Conservation (phyloP, 129 eudicot species). For the Arctium minus region DNA sequence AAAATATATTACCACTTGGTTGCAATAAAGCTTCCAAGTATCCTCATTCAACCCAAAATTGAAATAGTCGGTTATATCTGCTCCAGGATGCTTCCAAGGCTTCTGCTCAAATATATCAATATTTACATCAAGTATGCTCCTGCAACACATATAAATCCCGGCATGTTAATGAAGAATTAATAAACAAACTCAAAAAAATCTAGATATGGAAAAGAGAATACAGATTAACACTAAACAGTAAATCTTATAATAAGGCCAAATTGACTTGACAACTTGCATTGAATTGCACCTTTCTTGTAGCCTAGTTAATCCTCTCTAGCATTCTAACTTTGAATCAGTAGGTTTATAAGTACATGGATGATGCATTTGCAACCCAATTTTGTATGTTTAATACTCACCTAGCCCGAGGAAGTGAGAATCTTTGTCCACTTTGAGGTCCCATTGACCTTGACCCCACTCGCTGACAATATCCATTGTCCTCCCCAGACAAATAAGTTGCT, state of each 20-base stretch:
- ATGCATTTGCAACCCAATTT: background rate
- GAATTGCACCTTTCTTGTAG: background rate
- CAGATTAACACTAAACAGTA: background rate
- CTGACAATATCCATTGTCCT: constrained; percentile 33
- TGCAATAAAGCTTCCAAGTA: constrained; percentile 68
- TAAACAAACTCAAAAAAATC: background rate
- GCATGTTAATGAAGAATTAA: constrained; percentile 1
- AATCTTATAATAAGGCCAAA: background rate
- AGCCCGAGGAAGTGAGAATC: constrained; percentile 59
- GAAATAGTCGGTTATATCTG: constrained; percentile 67
- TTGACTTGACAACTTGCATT: background rate
- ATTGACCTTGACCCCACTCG: constrained; percentile 22
- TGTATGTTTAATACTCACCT: constrained; percentile 35
- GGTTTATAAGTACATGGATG: background rate
- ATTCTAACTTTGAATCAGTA: background rate
- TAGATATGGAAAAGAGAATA: background rate
- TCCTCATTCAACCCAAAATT: constrained; percentile 75
- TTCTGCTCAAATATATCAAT: constrained; percentile 53
- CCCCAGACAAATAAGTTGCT: constrained; percentile 31
- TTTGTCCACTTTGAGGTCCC: constrained; percentile 29
- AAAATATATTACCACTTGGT: constrained; percentile 47
- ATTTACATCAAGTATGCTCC: constrained; percentile 72
- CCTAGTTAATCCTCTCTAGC: background rate
- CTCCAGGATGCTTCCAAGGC: constrained; percentile 64
- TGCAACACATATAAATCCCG: constrained; percentile 24